These are phyloP conservation scores for Aaosphaeria pasadenensis DNA, from an alignment of 2,329 filamentous ascomycete genomes.

Conservation along the genomic window DNA sequence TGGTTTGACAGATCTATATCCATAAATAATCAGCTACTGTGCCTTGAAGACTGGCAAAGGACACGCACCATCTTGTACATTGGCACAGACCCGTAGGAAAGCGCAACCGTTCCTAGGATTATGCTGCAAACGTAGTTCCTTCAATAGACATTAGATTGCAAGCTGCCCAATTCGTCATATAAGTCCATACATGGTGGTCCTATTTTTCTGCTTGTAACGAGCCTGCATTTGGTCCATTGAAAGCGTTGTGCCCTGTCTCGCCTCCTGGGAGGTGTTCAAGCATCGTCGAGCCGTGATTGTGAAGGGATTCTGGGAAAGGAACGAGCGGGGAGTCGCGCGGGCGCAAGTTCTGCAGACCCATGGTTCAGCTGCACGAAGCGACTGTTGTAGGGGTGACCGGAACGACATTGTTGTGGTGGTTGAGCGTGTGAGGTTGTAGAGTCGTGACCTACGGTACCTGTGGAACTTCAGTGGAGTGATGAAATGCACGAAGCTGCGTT, in stretches of 20 bases:
- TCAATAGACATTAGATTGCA: conserved; percentile 1
- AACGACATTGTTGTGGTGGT: conserved; percentile 23
- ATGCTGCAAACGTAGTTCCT: conserved; percentile 75
- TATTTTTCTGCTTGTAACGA: conserved; percentile 66
- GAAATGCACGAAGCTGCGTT: conserved; percentile 1
- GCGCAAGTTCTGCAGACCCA: conserved; percentile 39
- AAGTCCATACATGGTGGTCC: conserved; percentile 57
- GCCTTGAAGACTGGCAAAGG: background rate
- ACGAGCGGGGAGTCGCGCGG: conserved; percentile 19
- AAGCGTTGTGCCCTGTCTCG: conserved; percentile 40
- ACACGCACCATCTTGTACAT: conserved; percentile 78
- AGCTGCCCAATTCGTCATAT: background rate
- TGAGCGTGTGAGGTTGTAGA: background rate
- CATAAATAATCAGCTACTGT: background rate
- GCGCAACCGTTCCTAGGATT: conserved; percentile 74
- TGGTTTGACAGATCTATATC: conserved; percentile 73
- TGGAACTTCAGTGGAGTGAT: conserved; percentile 11
- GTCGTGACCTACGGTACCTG: background rate
- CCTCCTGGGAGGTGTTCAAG: conserved; percentile 29
- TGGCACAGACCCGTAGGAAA: conserved; percentile 81
- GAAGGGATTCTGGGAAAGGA: conserved; percentile 15
- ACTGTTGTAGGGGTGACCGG: conserved; percentile 15
- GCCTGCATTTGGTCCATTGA: conserved; percentile 64
- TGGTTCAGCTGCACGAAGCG: conserved; percentile 17
- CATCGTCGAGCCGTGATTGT: conserved; percentile 22